Evolutionary conservation across 2,329 filamentous ascomycete genomes (phyloP).

Genomic region (Fusarium brevicatenulatum): DNA sequence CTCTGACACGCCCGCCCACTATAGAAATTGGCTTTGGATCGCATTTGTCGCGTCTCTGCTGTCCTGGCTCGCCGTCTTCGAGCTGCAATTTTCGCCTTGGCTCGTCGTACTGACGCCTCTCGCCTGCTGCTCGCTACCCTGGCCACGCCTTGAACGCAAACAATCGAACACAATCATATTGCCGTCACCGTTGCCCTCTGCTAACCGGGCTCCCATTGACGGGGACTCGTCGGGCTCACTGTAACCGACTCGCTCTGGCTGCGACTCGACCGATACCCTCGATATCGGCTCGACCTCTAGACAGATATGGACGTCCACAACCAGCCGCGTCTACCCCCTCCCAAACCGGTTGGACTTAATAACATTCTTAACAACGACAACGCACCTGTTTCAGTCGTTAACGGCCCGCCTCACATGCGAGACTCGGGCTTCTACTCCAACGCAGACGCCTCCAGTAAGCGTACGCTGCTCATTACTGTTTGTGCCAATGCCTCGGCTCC

Average conservation of each 20-base stretch:
- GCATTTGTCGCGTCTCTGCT: slow-evolving; percentile 22
- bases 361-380: slow-evolving; percentile 54
- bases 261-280: slow-evolving; percentile 23
- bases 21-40: slow-evolving; percentile 2
- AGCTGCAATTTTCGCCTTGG: slow-evolving; percentile 9
- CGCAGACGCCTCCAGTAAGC: slow-evolving; percentile 55
- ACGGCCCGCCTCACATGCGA: slow-evolving; percentile 49
- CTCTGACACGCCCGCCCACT: slow-evolving; percentile 30
- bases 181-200: background rate
- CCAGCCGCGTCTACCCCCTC: slow-evolving; percentile 43
- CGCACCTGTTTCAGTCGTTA: slow-evolving; percentile 39
- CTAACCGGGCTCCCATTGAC: slow-evolving; percentile 8
- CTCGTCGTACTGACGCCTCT: slow-evolving; percentile 15
- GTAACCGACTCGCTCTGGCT: slow-evolving; percentile 8
- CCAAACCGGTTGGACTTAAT: slow-evolving; percentile 51
- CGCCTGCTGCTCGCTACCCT: slow-evolving; percentile 4
- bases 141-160: slow-evolving; percentile 16
- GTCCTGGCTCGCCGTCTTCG: background rate
- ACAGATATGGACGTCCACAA: slow-evolving; percentile 44
- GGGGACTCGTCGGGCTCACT: slow-evolving; percentile 7
- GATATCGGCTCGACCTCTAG: slow-evolving; percentile 13
- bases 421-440: slow-evolving; percentile 59
- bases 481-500: slow-evolving; percentile 14
- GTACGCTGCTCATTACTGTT: slow-evolving; percentile 45
- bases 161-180: background rate